These are phyloP conservation scores for Actinomortierella wolfii DNA, from an alignment of 371 early-diverging fungal species.

Conservation along the genomic window DNA sequence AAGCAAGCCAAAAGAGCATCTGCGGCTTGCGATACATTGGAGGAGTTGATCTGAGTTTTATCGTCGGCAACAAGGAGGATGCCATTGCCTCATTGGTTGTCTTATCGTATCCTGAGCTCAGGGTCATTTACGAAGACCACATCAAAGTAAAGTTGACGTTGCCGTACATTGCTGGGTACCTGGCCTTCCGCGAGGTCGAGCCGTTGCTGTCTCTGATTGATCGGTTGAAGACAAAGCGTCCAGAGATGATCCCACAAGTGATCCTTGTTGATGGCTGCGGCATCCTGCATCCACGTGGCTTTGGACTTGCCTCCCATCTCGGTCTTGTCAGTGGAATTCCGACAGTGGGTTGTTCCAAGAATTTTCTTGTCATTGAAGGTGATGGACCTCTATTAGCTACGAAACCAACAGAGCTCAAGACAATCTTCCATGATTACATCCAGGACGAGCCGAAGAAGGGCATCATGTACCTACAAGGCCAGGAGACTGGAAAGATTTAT, in stretches of 20 bases:
- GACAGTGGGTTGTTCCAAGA: constrained; percentile 89
- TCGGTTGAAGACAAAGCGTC: constrained; percentile 49
- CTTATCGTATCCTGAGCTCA: constrained; percentile 65
- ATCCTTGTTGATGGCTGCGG: constrained; percentile 94
- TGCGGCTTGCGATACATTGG: constrained; percentile 67
- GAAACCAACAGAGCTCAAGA: constrained; percentile 25
- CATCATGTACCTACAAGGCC: constrained; percentile 23
- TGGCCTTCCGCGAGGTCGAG: constrained; percentile 87
- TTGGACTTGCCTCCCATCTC: constrained; percentile 90
- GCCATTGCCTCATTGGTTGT: constrained; percentile 81
- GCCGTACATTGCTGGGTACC: constrained; percentile 87
- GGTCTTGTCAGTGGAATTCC: constrained; percentile 75
- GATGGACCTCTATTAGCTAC: constrained; percentile 45
- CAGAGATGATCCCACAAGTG: constrained; percentile 73
- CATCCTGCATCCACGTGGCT: constrained; percentile 80
- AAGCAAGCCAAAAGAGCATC: not conserved
- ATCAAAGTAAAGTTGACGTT: constrained; percentile 60
- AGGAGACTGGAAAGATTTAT: constrained; percentile 54
- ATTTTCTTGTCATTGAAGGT: constrained; percentile 73
- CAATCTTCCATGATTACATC: constrained; percentile 19
- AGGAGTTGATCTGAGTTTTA: constrained; percentile 88
- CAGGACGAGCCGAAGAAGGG: constrained; percentile 14
- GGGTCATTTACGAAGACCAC: constrained; percentile 60
- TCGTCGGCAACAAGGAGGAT: constrained; percentile 56
- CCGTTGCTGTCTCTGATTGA: constrained; percentile 63